phyloP scores from a whole-genome alignment of 1,139 yeast genomes.

The Sugiyamaella japonica region DNA sequence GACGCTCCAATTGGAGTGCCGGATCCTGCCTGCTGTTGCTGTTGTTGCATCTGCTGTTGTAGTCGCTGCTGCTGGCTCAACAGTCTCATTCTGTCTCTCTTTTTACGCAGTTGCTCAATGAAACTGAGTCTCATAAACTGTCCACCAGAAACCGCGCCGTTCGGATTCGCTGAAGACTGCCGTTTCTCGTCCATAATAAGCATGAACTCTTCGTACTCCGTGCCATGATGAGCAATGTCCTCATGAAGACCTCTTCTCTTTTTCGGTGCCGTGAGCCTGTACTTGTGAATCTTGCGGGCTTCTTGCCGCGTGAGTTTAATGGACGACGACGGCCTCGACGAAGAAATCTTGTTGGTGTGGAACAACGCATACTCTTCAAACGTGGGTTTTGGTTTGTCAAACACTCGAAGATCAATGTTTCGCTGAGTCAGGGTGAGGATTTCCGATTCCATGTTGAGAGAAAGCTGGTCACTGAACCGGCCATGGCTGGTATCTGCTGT shows the following conservation, averaged over 20 bases:
- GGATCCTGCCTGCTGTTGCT: slow-evolving; percentile 21
- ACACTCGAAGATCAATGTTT: slow-evolving; percentile 66
- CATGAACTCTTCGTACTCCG: slow-evolving; percentile 90
- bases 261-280: slow-evolving; percentile 33
- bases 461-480: slow-evolving; percentile 74
- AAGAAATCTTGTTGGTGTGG: slow-evolving; percentile 8
- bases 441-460: slow-evolving; percentile 80
- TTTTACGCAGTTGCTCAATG: slow-evolving; percentile 43
- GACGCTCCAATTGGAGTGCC: slow-evolving; percentile 1
- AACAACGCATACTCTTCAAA: slow-evolving; percentile 4
- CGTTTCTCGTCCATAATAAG: slow-evolving; percentile 45
- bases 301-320: slow-evolving; percentile 18
- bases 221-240: slow-evolving; percentile 58
- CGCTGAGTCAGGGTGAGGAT: slow-evolving; percentile 74
- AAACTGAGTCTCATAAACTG: slow-evolving; percentile 46
- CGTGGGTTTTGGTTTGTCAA: slow-evolving; percentile 34
- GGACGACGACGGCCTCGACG: neutral
- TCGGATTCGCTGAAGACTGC: slow-evolving; percentile 19
- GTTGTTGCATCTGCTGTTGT: slow-evolving; percentile 26
- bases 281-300: slow-evolving; percentile 23
- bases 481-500: slow-evolving; percentile 73
- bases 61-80: slow-evolving; percentile 30
- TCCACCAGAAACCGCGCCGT: slow-evolving; percentile 33
- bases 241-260: slow-evolving; percentile 50
- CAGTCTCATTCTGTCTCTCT: slow-evolving; percentile 37